Evolutionary conservation across 1,284 basidiomycete species (phyloP), one percentile per base, ranked within the genome.

Genomic region (Papiliotrema laurentii): DNA sequence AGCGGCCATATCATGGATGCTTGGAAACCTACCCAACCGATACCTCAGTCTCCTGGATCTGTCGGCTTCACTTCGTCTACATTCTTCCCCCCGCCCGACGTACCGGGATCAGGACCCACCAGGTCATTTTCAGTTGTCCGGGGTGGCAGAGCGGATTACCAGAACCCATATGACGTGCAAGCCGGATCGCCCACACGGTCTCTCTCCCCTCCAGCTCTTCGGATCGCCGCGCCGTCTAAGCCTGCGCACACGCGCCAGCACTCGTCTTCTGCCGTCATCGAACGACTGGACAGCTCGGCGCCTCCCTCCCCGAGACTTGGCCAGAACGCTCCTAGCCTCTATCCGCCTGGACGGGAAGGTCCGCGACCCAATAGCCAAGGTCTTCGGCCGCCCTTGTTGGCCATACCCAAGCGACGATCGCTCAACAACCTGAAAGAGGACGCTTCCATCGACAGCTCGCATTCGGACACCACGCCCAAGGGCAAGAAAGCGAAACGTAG

Each of bases 111-210:
- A 31, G 47, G 51, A 5, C 60, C 63, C 5, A 51, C 43, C 10
- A 49, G 63, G 11, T 63, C 66, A 4, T 73, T 74, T 50, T 68
- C 71, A 0, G 65, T 71, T 10, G 53, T 73, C 10, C 45, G 70
- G 38, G 72, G 72, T 5, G 69, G 72, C 25, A 43, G 63, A 49
- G 66, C 72, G 9, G 61, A 66, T 47, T 52, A 49, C 22, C 40
- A 57, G 28, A 59, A 63, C 45, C 64, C 64, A 11, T 66, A 66
- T 36, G 54, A 61, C n/a, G 49, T 59, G 21, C 26, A 26, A 14
- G 42, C 40, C 4, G 42, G 33, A 4, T 4, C 21, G 5, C 40
- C 40, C 14, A 34, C 26, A 3, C 43, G 50, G 22, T 7, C 45
- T 18, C 40, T 49, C n/a, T 38, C 51, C 1, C 43, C 58, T 14